Evolutionary conservation across 306 rosid genomes (phyloP), one percentile per base, ranked within the genome.

Genomic region (Phaseolus lunatus): DNA sequence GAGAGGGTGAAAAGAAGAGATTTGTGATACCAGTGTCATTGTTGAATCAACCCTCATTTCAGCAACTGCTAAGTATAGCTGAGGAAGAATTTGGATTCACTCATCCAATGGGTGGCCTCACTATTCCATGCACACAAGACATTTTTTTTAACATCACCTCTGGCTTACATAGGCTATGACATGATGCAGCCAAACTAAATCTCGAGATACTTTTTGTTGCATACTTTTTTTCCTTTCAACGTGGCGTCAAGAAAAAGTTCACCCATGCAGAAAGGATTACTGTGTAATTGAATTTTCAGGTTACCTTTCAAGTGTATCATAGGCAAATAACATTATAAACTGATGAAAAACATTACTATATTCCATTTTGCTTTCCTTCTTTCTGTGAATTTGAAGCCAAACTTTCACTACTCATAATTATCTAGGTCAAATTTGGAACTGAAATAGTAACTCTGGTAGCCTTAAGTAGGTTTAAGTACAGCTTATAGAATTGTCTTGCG

Each of bases 101-200:
- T 75, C 85, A 87, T 77, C 88, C 84, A 9, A 83, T 57, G 64
- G 88, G 88, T 16, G 90, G 88, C 44, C 85, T 87, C 18, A 82
- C 82, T 5, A 87, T 85, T 70, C 88, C 88, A 7, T 87, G 88
- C 87, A 64, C 61, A 10, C 82, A 85, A 82, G 84, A 87, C 37
- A 49, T 67, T 11, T 87, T 87, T 20, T 19, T 75, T 75, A 52
- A 78, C 72, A 76, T 85, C 79, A 74, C 82, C 54, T 80, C 85
- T 64, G 27, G 53, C 68, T 66, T 84, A 50, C 44, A 31, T 61
- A 61, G 67, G 44, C 67, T 61, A 61, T 26, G 44, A 70, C 16
- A 72, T 84, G 47, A 58, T 84, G 47, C 35, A 5, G 26, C 52
- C 19, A 11, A 66, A 66, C 5, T 41, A 20, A 19, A 20, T 66